Base-by-base conservation (phyloP, 2,329 filamentous ascomycete genomes). In the Bimuria novae-zelandiae region DNA sequence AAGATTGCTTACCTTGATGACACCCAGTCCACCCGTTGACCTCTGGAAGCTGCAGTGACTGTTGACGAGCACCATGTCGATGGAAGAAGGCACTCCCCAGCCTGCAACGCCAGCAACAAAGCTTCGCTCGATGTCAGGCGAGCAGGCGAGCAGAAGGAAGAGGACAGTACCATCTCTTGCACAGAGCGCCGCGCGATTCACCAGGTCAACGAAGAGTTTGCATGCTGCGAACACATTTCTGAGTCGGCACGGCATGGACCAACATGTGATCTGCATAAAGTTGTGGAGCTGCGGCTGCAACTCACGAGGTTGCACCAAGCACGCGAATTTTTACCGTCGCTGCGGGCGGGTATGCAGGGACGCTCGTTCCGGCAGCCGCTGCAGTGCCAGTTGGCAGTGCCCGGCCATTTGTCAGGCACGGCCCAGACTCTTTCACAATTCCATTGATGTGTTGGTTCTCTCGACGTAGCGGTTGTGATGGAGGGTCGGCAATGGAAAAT, bases 1-100 rank as follows among this genome's bases (percentile, higher is more conserved):
- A 25, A 12, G 2, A 53, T 3, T 33, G 69, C 76, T 69, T 78
- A 78, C 76, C 30, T 33, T 12, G 30, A 33, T 33, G 4, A 33
- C 10, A 12, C 4, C 30, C 30, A 12, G 30, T 33, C 5, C 11
- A 33, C 4, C 12, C 11, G 11, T 12, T 12, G 30, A 12, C n/a
- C 30, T 12, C 12, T 4, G 5, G 11, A 12, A 4, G 4, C 30
- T 12, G 12, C 4, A 12, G 30, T 33, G 11, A 5, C 12, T 33
- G 4, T 7, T 30, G 27, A 30, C n/a, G 11, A 33, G 12, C n/a
- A n/a, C n/a, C n/a, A n/a, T n/a, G n/a, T n/a, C n/a, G n/a, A n/a
- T n/a, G n/a, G n/a, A n/a, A n/a, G n/a, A n/a, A n/a, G n/a, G n/a
- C n/a, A n/a, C n/a, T n/a, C n/a, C n/a, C n/a, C n/a, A n/a, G n/a